These are phyloP conservation scores for Boletus speciosus DNA, from an alignment of 768 basidiomycete species.

Conservation along the genomic window DNA sequence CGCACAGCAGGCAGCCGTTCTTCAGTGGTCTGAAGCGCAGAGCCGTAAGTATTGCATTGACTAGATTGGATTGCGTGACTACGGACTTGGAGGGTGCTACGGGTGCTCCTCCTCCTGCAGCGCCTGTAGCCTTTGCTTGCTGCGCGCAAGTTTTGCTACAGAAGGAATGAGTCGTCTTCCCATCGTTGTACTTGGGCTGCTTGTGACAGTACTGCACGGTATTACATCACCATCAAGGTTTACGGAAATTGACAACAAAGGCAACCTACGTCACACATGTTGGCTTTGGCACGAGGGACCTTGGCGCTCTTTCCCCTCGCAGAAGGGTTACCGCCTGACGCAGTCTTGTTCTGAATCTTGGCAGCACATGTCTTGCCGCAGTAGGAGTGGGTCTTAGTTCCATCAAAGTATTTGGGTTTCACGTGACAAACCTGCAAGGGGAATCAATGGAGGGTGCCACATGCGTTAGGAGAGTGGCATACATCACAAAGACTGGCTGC, in stretches of 20 bases:
- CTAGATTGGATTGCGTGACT: constrained; percentile 14
- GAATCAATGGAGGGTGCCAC: not conserved
- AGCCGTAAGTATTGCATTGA: constrained; percentile 32
- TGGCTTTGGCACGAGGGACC: constrained; percentile 25
- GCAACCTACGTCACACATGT: constrained; percentile 50
- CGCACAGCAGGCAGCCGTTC: constrained; percentile 59
- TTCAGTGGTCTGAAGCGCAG: constrained; percentile 30
- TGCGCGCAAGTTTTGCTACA: constrained; percentile 63
- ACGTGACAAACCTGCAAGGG: constrained; percentile 47
- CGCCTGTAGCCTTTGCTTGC: constrained; percentile 36
- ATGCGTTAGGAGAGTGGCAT: constrained; percentile 17
- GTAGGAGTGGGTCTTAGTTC: constrained; percentile 52
- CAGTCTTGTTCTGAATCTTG: constrained; percentile 36
- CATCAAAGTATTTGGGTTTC: constrained; percentile 56
- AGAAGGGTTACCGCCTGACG: constrained; percentile 25
- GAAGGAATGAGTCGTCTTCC: constrained; percentile 55
- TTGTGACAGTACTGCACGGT: constrained; percentile 50
- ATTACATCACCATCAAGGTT: constrained; percentile 7
- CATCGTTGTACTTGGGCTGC: constrained; percentile 58
- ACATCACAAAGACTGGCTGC: constrained; percentile 50
- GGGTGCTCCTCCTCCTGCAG: constrained; percentile 22
- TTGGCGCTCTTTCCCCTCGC: constrained; percentile 25
- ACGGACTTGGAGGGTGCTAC: constrained; percentile 32
- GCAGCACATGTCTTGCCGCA: constrained; percentile 59
- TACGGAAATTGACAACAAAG: constrained; percentile 2